Evolutionary conservation across 129 eudicot species (phyloP).

Genomic region (Escallonia herrerae): DNA sequence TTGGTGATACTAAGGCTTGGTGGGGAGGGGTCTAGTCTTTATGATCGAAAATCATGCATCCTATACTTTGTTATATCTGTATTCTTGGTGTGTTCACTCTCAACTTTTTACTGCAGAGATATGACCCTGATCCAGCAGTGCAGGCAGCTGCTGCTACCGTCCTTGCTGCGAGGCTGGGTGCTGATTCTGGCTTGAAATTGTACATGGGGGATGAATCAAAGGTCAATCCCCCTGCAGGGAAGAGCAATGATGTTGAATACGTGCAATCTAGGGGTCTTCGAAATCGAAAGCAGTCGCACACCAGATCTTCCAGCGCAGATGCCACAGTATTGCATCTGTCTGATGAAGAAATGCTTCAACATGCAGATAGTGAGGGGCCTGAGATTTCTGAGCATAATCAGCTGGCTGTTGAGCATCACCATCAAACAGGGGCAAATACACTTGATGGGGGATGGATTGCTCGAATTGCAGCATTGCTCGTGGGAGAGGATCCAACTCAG

Average conservation of each 20-base stretch:
- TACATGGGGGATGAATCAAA: conserved; percentile 55
- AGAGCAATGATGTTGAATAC: conserved; percentile 59
- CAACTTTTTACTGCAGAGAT: conserved; percentile 54
- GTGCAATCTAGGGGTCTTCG: conserved; percentile 68
- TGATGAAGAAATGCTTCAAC: conserved; percentile 30
- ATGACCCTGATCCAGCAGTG: conserved; percentile 94
- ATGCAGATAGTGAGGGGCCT: conserved; percentile 27
- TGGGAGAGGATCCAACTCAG: conserved; percentile 94
- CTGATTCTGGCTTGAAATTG: conserved; percentile 80
- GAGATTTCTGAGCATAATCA: conserved; percentile 34
- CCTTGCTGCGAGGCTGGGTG: conserved; percentile 83
- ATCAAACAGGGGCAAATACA: conserved; percentile 38
- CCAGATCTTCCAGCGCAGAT: conserved; percentile 35
- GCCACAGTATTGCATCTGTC: conserved; percentile 25
- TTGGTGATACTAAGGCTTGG: too few species aligned
- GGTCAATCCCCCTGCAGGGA: conserved; percentile 36
- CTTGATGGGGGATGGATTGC: conserved; percentile 93
- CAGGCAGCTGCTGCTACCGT: conserved; percentile 94
- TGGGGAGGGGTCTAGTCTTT: too few species aligned
- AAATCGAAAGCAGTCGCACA: conserved; percentile 53
- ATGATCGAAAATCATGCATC: too few species aligned
- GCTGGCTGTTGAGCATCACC: conserved; percentile 63
- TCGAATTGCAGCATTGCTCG: conserved; percentile 89
- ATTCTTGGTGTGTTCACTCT: conserved; percentile 1
- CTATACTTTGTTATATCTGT: too few species aligned